Conservation (phyloP, 2,329 filamentous ascomycete genomes). For the Paecilomyces dactylethromorphus region DNA sequence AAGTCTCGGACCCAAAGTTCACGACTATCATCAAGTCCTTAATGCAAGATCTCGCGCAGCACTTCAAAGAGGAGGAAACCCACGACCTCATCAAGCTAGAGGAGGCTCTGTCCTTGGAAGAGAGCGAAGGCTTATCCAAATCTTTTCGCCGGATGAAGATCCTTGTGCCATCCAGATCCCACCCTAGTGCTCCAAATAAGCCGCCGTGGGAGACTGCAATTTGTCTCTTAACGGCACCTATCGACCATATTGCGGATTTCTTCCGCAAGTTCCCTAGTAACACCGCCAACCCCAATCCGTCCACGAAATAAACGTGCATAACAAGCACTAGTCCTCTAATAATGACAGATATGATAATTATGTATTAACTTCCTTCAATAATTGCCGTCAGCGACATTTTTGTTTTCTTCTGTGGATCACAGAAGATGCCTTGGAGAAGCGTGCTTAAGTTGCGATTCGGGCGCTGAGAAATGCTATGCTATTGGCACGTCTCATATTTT, state of each 20-base stretch:
- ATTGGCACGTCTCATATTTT: too few species aligned
- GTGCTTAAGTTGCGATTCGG: too few species aligned
- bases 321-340: neutral
- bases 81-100: slow-evolving; percentile 47
- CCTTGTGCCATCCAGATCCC: slow-evolving; percentile 47
- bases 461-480: too few species aligned
- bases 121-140: slow-evolving; percentile 32
- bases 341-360: neutral
- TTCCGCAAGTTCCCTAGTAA: slow-evolving; percentile 48
- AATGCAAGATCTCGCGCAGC: slow-evolving; percentile 38
- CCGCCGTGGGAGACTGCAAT: slow-evolving; percentile 52
- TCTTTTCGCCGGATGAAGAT: slow-evolving; percentile 48
- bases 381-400: neutral
- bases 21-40: slow-evolving; percentile 36
- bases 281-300: neutral
- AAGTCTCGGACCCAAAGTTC: slow-evolving; percentile 36
- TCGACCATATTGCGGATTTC: slow-evolving; percentile 51
- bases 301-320: neutral
- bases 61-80: slow-evolving; percentile 48
- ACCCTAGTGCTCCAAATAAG: slow-evolving; percentile 45
- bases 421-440: neutral
- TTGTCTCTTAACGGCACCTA: slow-evolving; percentile 49
- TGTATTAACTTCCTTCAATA: neutral
- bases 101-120: slow-evolving; percentile 25
- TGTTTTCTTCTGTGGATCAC: neutral